Evolutionary conservation across 1,139 yeast species (phyloP), one percentile per base, ranked within the genome.

Genomic region (Blastobotrys ciferrii): DNA sequence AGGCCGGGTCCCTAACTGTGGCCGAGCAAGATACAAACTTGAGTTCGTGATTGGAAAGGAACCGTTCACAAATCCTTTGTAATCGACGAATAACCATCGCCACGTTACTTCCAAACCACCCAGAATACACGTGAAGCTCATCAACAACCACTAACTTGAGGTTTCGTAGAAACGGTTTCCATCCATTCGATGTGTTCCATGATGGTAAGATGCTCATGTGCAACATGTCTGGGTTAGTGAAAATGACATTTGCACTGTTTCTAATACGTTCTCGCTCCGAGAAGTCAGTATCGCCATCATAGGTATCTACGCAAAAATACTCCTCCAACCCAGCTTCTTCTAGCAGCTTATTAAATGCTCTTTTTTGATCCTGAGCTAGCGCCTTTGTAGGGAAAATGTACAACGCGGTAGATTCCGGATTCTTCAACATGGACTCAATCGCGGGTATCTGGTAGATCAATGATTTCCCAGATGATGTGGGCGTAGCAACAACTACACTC

Each of bases 321-420:
- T 58, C 57, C 2, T 67, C 51, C 17, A 49, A 46, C 9, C 56
- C 45, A 7, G 53, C 53, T 7, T 58, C 61, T 37, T 55, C 45
- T 23, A 87, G 69, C n/a, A 89, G 70, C 30, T 77, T 79, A 46
- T 76, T 74, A 48, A 94, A 72, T 12, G 95, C 83, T 45, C 96
- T 72, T 59, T 83, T 84, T 66, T 92, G 99, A 70, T 92, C 98
- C 63, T 92, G 98, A 0, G 98, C 98, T 43, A 92, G 72, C 0
- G 99, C 98, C 61, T 92, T 92, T 0, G 99, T 92, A 1, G 99
- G 98, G 60, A 92, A 92, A 6, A 92, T 82, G 59, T 87, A 88
- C 70, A 94, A 74, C 2, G 96, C 88, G 0, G 96, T 86, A 0
- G 86, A 68, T 4, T 78, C 74, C 7, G 40, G 36, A 11, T 32